Evolutionary conservation across 1,284 basidiomycete genomes (phyloP).

Genomic region (Gastroboletus turbinatus): DNA sequence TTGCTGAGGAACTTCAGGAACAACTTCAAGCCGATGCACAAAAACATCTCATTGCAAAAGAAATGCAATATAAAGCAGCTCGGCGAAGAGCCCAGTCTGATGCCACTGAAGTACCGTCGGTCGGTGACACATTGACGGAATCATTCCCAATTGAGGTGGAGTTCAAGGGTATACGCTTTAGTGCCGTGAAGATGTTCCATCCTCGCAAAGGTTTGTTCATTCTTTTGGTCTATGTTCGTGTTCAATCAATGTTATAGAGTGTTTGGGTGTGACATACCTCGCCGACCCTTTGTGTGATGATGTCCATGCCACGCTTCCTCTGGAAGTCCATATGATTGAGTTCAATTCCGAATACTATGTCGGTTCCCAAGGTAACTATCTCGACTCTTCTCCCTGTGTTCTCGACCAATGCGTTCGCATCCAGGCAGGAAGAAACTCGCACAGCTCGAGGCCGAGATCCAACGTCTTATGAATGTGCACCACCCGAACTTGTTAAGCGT

Average conservation of each 20-base stretch:
- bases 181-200: slow-evolving; percentile 67
- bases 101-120: slow-evolving; percentile 57
- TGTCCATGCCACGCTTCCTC: slow-evolving; percentile 48
- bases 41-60: slow-evolving; percentile 51
- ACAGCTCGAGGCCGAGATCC: slow-evolving; percentile 63
- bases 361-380: slow-evolving; percentile 53
- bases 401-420: not conserved
- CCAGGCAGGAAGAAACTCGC: slow-evolving; percentile 63
- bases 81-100: slow-evolving; percentile 65
- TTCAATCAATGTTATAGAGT: slow-evolving; percentile 40
- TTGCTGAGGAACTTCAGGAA: slow-evolving; percentile 57
- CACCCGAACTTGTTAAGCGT: slow-evolving; percentile 62
- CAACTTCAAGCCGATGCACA: slow-evolving; percentile 62
- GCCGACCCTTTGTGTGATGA: slow-evolving; percentile 74
- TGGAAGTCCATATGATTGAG: slow-evolving; percentile 64
- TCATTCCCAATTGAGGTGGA: slow-evolving; percentile 57
- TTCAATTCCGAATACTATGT: slow-evolving; percentile 70
- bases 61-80: slow-evolving; percentile 50
- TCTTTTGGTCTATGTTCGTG: not conserved
- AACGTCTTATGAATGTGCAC: slow-evolving; percentile 53
- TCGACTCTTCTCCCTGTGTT: not conserved
- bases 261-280: slow-evolving; percentile 61
- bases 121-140: slow-evolving; percentile 57
- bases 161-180: slow-evolving; percentile 58
- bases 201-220: slow-evolving; percentile 54